Conservation (phyloP, 768 basidiomycete species). For the Plicaturopsis crispa region DNA sequence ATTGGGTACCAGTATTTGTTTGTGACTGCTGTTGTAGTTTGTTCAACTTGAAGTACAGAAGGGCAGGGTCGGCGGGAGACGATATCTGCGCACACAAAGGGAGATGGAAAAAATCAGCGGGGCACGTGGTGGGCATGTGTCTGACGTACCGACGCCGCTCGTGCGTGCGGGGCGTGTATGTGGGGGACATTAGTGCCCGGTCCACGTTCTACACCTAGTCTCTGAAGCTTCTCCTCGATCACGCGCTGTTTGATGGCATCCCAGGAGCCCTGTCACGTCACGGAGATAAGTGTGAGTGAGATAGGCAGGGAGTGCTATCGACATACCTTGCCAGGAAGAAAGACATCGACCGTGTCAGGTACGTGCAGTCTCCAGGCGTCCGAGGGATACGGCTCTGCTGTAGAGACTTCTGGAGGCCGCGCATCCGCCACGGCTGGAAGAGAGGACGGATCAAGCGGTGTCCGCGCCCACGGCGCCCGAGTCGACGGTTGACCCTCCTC, state of each 20-base stretch:
- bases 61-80: conserved; percentile 81
- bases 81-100: conserved; percentile 74
- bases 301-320: conserved; percentile 6
- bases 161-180: conserved; percentile 69
- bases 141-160: conserved; percentile 75
- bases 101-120: conserved; percentile 7
- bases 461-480: conserved; percentile 55
- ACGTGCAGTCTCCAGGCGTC: conserved; percentile 50
- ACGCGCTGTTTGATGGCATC: conserved; percentile 59
- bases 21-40: conserved; percentile 71
- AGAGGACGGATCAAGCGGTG: conserved; percentile 35
- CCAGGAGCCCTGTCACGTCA: conserved; percentile 54
- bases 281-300: conserved; percentile 8
- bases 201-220: conserved; percentile 70
- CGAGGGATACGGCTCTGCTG: conserved; percentile 55
- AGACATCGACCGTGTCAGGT: conserved; percentile 71
- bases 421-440: conserved; percentile 20
- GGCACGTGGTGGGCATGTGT: conserved; percentile 8
- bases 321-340: conserved; percentile 72
- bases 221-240: conserved; percentile 78
- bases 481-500: conserved; percentile 29
- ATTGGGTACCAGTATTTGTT: conserved; percentile 36
- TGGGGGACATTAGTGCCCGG: conserved; percentile 45
- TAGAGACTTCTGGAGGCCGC: conserved; percentile 25
- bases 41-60: conserved; percentile 77